Percentiles rank a stretch among this genome's conserved stretches.
These are phyloP conservation scores for Kodamaea hsintzibuensis DNA, from an alignment of 805 yeast genomes.

Conservation along the genomic window DNA sequence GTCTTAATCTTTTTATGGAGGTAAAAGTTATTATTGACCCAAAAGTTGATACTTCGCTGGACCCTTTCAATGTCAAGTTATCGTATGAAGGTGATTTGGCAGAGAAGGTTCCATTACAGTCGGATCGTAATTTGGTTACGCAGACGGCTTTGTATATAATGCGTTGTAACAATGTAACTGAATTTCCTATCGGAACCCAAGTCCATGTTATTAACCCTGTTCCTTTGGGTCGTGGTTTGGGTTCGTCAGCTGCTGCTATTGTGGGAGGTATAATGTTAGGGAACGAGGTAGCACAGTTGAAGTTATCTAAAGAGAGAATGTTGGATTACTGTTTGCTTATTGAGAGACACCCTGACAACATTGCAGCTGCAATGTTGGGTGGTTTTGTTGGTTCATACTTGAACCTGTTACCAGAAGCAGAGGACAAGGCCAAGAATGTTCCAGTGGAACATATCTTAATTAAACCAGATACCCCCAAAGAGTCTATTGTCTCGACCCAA, in stretches of 20 bases:
- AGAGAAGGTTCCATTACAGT: slow-evolving; percentile 71
- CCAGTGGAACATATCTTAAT: slow-evolving; percentile 87
- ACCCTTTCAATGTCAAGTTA: slow-evolving; percentile 69
- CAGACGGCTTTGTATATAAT: slow-evolving; percentile 90
- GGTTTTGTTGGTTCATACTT: slow-evolving; percentile 96
- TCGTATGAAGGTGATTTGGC: slow-evolving; percentile 80
- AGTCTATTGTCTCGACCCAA: slow-evolving; percentile 27
- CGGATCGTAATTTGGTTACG: slow-evolving; percentile 84
- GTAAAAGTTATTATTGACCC: slow-evolving; percentile 68
- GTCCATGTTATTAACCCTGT: slow-evolving; percentile 86
- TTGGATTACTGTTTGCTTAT: slow-evolving; percentile 95
- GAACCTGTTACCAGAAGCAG: slow-evolving; percentile 73
- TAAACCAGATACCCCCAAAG: slow-evolving; percentile 69
- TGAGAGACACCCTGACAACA: slow-evolving; percentile 97
- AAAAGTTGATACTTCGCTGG: slow-evolving; percentile 44
- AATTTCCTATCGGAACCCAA: slow-evolving; percentile 82
- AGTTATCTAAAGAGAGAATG: slow-evolving; percentile 75
- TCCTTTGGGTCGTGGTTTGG: slow-evolving; percentile 95
- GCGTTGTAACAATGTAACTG: slow-evolving; percentile 73
- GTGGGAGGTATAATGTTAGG: slow-evolving; percentile 95
- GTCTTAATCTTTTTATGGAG: slow-evolving; percentile 72
- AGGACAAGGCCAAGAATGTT: slow-evolving; percentile 72
- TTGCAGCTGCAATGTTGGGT: slow-evolving; percentile 98
- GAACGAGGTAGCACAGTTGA: slow-evolving; percentile 75
- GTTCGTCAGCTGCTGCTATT: slow-evolving; percentile 97